Base-by-base conservation (phyloP, 2,329 filamentous ascomycete species). In the Alternaria burnsii region DNA sequence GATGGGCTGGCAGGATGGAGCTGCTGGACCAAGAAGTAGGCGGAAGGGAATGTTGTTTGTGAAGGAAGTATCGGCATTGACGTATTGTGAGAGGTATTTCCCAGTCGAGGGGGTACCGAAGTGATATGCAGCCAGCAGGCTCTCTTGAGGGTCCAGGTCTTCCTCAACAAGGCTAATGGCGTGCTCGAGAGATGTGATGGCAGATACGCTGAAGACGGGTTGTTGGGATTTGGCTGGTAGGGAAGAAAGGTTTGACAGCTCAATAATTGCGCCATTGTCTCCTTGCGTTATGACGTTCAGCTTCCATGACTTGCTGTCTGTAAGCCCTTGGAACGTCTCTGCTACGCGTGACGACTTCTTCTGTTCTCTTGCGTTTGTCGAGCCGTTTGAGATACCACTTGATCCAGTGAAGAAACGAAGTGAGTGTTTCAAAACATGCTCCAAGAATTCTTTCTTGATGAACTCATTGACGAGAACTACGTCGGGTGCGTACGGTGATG, bases 401-500 rank as follows among this genome's bases (percentile, higher is more conserved):
- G 63, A 60, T 16, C 62, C 63, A 1, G 72, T 66, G 4, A 76
- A 62, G 34, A 72, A 74, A 4, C 67, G 71, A 12, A 77, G 74
- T 0, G 73, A 71, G 30, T 82, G 79, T 38, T 78, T 76, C 14
- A 83, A 72, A 5, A 83, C 80, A 0, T 83, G 82, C 47, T 84
- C 80, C 0, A 87, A 71, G 63, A 89, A 88, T 0, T 81, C 79
- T 55, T 84, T 80, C 76, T 85, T 85, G 4, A 82, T 79, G 59
- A 84, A 90, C 63, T 90, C 88, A 61, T 90, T 88, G n/a, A 90
- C 87, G 0, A 89, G 75, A 0, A 90, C 84, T 0, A 89, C 30
- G 67, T 90, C 87, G 0, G 88, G 88, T 0, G 86, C 84, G 68
- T 89, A 89, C 0, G 86, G 82, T 1, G 87, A 89, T 2, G 75